Conservation (phyloP, 805 yeast genomes). For the Candida quercuum region DNA sequence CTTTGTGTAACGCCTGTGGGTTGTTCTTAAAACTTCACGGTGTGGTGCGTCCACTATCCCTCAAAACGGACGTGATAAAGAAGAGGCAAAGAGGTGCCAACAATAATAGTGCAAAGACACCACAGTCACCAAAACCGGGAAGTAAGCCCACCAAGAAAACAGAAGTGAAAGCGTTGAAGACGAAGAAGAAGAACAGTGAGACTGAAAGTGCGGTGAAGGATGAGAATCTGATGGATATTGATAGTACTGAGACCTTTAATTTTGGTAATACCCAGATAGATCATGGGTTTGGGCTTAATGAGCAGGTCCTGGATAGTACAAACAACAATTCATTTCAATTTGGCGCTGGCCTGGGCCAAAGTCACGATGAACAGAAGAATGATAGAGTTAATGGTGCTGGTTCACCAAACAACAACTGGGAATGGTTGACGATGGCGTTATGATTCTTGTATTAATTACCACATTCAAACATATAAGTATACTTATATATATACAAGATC, state of each 20-base stretch:
- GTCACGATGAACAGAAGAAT: not conserved
- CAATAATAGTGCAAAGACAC: constrained; percentile 18
- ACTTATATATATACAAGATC: too few species aligned
- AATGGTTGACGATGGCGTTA: constrained; percentile 24
- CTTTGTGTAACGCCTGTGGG: constrained; percentile 96
- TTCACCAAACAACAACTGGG: constrained; percentile 23
- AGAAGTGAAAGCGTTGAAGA: not conserved
- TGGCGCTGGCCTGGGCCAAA: constrained; percentile 3
- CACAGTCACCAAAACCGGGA: constrained; percentile 13
- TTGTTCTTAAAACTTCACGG: constrained; percentile 89
- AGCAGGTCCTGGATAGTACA: too few species aligned
- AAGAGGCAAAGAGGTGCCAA: constrained; percentile 68
- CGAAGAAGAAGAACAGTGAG: constrained; percentile 1
- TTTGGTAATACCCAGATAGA: not conserved
- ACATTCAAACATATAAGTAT: too few species aligned
- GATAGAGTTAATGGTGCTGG: constrained; percentile 8
- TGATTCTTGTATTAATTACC: constrained; percentile 4
- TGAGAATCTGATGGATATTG: constrained; percentile 3
- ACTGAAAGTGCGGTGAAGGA: not conserved
- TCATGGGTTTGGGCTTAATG: not conserved
- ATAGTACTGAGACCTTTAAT: not conserved
- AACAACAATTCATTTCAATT: constrained; percentile 2
- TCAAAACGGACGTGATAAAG: constrained; percentile 89
- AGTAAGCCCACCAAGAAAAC: not conserved
- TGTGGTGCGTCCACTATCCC: constrained; percentile 85